Evolutionary conservation across 2,329 filamentous ascomycete genomes (phyloP).

Genomic region (Grosmannia penicillata): DNA sequence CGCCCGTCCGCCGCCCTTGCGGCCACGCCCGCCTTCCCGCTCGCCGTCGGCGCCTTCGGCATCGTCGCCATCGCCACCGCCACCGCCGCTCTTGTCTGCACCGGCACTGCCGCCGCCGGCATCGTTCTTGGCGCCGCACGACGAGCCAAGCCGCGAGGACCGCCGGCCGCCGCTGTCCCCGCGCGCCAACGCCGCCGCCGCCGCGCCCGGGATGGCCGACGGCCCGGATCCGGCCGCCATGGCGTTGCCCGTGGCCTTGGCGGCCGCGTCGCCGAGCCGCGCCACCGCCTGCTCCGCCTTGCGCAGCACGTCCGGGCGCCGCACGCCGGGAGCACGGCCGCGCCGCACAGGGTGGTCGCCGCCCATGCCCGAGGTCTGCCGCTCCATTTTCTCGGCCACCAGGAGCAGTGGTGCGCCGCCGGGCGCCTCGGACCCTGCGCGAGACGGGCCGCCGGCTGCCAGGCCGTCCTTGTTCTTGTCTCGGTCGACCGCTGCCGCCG

Average conservation of each 20-base stretch:
- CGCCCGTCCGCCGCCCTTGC: neutral
- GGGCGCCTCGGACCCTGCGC: slow-evolving; percentile 11
- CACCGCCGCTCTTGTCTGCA: slow-evolving; percentile 23
- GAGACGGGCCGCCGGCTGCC: neutral
- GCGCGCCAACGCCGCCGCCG: slow-evolving; percentile 1
- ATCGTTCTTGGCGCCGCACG: slow-evolving; percentile 25
- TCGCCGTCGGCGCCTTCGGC: slow-evolving; percentile 1
- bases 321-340: slow-evolving; percentile 28
- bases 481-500: neutral
- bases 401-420: slow-evolving; percentile 5
- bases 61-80: slow-evolving; percentile 11
- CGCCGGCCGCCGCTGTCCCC: slow-evolving; percentile 8
- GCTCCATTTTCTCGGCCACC: slow-evolving; percentile 21
- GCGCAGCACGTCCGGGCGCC: slow-evolving; percentile 42
- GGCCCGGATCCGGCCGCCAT: neutral
- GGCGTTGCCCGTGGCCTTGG: slow-evolving; percentile 19
- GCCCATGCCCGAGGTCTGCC: slow-evolving; percentile 17
- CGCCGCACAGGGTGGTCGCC: slow-evolving; percentile 20
- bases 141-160: slow-evolving; percentile 31
- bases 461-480: slow-evolving; percentile 1
- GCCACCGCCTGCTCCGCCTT: slow-evolving; percentile 45
- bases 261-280: slow-evolving; percentile 31
- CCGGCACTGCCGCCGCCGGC: slow-evolving; percentile 17
- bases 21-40: neutral
- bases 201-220: slow-evolving; percentile 1